Evolutionary conservation across 2,329 filamentous ascomycete species (phyloP).

Genomic region (Simplicillium sp.): DNA sequence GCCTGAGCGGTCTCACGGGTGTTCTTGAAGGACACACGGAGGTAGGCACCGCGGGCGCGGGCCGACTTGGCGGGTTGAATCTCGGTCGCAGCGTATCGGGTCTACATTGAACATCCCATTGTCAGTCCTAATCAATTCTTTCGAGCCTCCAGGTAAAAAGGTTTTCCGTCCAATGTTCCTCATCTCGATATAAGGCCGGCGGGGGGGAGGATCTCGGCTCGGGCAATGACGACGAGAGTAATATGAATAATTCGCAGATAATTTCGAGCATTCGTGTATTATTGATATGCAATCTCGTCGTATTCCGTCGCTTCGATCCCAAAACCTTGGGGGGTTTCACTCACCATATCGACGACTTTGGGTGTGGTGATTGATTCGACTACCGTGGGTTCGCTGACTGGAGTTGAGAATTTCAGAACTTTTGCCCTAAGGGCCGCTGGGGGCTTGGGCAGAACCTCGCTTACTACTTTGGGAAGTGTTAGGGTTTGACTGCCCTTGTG

Average conservation of each 20-base stretch:
- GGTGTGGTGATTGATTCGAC: conserved; percentile 44
- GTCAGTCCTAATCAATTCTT: conserved; percentile 16
- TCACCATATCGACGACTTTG: conserved; percentile 49
- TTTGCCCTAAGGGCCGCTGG: conserved; percentile 28
- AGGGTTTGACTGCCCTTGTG: conserved; percentile 31
- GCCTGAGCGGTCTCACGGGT: conserved; percentile 98
- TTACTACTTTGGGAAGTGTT: conserved; percentile 30
- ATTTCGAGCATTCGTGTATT: conserved; percentile 1
- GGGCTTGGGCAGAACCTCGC: conserved; percentile 29
- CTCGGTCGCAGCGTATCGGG: conserved; percentile 91
- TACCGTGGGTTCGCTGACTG: conserved; percentile 38
- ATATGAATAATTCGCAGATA: background rate
- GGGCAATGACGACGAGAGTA: too few species aligned
- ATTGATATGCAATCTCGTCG: conserved; percentile 1
- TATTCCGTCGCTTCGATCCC: background rate
- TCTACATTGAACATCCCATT: conserved; percentile 38
- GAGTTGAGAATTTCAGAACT: conserved; percentile 38
- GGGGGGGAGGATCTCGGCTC: too few species aligned
- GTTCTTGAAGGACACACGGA: conserved; percentile 99
- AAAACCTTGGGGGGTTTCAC: conserved; percentile 13
- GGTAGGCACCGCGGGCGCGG: conserved; percentile 95
- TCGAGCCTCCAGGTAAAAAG: background rate
- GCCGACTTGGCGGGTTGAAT: conserved; percentile 88
- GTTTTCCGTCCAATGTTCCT: background rate
- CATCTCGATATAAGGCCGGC: background rate